Evolutionary conservation across 2,329 filamentous ascomycete species (phyloP).

Genomic region (Pochonia chlamydosporia): DNA sequence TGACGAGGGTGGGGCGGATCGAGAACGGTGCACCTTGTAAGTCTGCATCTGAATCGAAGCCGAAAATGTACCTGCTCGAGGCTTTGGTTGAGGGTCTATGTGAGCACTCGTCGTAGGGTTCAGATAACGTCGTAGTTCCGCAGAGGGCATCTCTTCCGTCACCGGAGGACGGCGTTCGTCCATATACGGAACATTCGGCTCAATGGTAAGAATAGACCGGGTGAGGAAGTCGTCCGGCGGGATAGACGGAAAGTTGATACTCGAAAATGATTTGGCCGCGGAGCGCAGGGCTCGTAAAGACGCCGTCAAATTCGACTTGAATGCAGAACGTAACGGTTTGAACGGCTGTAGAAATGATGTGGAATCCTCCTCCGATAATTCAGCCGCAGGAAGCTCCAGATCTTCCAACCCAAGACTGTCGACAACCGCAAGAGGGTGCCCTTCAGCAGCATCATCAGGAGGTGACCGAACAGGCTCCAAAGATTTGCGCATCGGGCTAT

Average conservation of each 20-base stretch:
- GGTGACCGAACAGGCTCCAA: slow-evolving; percentile 53
- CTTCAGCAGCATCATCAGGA: slow-evolving; percentile 42
- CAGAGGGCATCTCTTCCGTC: slow-evolving; percentile 58
- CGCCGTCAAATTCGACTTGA: slow-evolving; percentile 65
- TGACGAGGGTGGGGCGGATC: slow-evolving; percentile 26
- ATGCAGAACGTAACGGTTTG: slow-evolving; percentile 49
- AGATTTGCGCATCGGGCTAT: slow-evolving; percentile 39
- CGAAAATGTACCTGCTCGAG: slow-evolving; percentile 37
- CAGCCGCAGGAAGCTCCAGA: slow-evolving; percentile 30
- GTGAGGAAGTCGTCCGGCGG: slow-evolving; percentile 63
- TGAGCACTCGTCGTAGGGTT: slow-evolving; percentile 50
- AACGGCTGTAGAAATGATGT: slow-evolving; percentile 27
- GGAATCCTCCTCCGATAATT: slow-evolving; percentile 13
- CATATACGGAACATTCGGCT: slow-evolving; percentile 59
- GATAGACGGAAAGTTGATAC: slow-evolving; percentile 56
- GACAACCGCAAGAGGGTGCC: slow-evolving; percentile 42
- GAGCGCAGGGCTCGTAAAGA: slow-evolving; percentile 59
- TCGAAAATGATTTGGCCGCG: slow-evolving; percentile 58
- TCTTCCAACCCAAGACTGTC: slow-evolving; percentile 41
- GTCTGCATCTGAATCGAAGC: slow-evolving; percentile 69
- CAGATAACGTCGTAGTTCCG: slow-evolving; percentile 60
- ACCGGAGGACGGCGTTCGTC: slow-evolving; percentile 61
- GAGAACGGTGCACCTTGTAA: slow-evolving; percentile 53
- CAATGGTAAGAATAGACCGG: slow-evolving; percentile 61
- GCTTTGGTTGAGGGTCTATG: slow-evolving; percentile 23